These are phyloP conservation scores for Claviceps spartinae DNA, from an alignment of 2,329 filamentous ascomycete species.

Conservation along the genomic window DNA sequence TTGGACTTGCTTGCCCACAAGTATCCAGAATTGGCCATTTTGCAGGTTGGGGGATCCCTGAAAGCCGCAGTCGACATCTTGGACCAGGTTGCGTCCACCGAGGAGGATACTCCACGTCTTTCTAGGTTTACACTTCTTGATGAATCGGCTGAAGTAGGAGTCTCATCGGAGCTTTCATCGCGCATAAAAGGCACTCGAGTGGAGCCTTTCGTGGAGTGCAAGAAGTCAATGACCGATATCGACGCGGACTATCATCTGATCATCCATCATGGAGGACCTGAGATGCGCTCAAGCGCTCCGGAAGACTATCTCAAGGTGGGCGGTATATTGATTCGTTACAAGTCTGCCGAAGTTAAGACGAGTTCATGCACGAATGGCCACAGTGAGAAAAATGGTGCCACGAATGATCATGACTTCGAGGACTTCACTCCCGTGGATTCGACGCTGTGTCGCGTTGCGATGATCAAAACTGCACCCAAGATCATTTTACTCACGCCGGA, in stretches of 20 bases:
- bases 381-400: not conserved
- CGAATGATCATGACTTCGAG: not conserved
- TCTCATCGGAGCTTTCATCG: constrained; percentile 2
- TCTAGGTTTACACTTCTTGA: constrained; percentile 20
- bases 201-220: constrained; percentile 17
- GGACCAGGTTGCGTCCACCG: constrained; percentile 11
- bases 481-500: constrained; percentile 3
- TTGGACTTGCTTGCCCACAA: constrained; percentile 25
- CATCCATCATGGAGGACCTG: constrained; percentile 11
- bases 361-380: not conserved
- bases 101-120: constrained; percentile 18
- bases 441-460: not conserved
- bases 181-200: constrained; percentile 8
- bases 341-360: not conserved
- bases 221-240: constrained; percentile 10
- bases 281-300: constrained; percentile 8
- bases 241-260: constrained; percentile 21
- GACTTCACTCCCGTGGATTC: not conserved
- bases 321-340: constrained; percentile 14
- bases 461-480: not conserved
- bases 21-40: constrained; percentile 22
- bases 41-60: constrained; percentile 23
- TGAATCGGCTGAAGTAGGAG: constrained; percentile 5
- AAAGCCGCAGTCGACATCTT: constrained; percentile 13
- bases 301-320: constrained; percentile 14